Base-by-base conservation (phyloP, 768 basidiomycete species). In the Lactifluus volemus region DNA sequence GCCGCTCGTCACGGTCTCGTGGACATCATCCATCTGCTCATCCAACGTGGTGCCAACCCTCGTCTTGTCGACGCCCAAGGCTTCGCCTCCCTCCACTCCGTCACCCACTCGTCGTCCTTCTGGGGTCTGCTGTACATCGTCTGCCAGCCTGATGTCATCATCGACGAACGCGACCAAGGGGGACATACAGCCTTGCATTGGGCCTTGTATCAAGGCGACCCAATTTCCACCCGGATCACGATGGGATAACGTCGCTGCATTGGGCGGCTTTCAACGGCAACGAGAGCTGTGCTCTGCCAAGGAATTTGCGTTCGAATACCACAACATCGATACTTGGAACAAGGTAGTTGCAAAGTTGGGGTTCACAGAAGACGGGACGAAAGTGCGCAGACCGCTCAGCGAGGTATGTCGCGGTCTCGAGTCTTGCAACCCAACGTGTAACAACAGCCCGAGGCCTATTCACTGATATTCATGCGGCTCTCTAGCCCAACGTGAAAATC, bases 121-220 rank as follows among this genome's bases (percentile, higher is more conserved):
- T 96, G 96, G 94, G 87, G 94, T 0, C 71, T 99, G 47, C 76
- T 97, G 42, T 95, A 92, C 69, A 76, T 97, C 19, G 79, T 98
- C 6, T 90, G 95, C 70, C 93, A 95, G 70, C 92, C 94, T 0
- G 38, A 17, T 2, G 81, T 98, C 59, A 85, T 83, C 47, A 86
- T 97, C 59, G 96, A 99, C 71, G 86, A 86, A 47, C 81, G 84
- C 42, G 96, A 99, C 71, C 77, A 83, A 1, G 87, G 92, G 69
- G 96, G 93, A 0, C 95, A 96, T 70, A 97, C 96, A 0, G 80
- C 90, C 0, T 78, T 98, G 49, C 96, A 97, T 88, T 99, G 96
- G 96, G 96, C 96, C 3, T 90, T 91, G 14, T 98, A 97, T 72
- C 96, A 98, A 71, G 92, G 95, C 48, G 96, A 99, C 70, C 92